phyloP scores from a whole-genome alignment of 2,329 filamentous ascomycete species.

The Thelonectria olida region DNA sequence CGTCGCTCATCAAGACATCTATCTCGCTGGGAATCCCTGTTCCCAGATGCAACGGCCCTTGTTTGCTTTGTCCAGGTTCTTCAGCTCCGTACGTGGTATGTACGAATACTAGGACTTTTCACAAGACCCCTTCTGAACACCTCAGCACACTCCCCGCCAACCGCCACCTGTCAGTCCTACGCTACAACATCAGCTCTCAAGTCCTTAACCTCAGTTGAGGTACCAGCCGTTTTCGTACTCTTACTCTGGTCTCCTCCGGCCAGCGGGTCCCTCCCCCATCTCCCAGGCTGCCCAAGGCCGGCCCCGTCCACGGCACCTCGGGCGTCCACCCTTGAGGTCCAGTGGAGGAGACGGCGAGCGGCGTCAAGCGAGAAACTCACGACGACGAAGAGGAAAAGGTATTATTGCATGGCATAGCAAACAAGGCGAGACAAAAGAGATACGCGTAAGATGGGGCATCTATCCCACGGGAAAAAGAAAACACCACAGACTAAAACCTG shows the following conservation, averaged over 20 bases:
- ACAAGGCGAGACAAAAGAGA: background rate
- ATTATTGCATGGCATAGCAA: background rate
- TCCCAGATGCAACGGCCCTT: background rate
- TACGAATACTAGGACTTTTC: background rate
- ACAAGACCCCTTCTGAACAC: background rate
- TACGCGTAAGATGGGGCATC: background rate
- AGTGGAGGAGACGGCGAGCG: conserved; percentile 17
- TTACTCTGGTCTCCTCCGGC: background rate
- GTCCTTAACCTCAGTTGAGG: background rate
- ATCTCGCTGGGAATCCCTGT: background rate
- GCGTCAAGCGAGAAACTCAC: conserved; percentile 14
- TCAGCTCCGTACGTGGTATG: background rate
- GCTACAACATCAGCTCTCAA: background rate
- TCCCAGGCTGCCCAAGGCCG: conserved; percentile 14
- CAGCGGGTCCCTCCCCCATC: background rate
- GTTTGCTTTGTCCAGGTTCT: background rate
- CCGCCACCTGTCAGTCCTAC: conserved; percentile 15
- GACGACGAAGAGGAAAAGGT: background rate
- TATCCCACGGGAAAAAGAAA: background rate
- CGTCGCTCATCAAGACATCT: background rate
- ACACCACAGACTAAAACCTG: background rate
- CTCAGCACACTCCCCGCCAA: background rate
- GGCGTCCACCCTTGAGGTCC: background rate
- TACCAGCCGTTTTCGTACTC: background rate
- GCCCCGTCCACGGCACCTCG: conserved; percentile 13